Evolutionary conservation across 2,329 filamentous ascomycete genomes (phyloP), one percentile per base, ranked within the genome.

Genomic region (Coniosporium tulheliwenetii): DNA sequence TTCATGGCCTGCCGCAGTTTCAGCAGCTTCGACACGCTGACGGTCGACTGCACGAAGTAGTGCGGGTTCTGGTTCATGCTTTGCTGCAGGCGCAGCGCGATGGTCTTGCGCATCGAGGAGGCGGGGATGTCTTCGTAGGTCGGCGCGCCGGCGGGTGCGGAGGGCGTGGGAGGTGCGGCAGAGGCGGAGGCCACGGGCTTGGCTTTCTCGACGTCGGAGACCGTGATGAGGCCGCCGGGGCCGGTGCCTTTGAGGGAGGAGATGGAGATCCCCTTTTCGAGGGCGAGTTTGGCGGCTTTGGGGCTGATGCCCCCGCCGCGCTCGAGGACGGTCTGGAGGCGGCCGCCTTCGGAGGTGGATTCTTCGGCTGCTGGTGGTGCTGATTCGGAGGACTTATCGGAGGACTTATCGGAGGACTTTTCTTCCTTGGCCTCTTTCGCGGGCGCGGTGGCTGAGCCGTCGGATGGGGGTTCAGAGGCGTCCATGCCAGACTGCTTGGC

Each of bases 1-100:
- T 98, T 98, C 51, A 98, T 77, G 44, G 89, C 86, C 66, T 85
- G 77, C 56, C 91, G 86, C 53, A 98, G 86, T 73, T 95, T 96
- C 56, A 94, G 71, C 38, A 98, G 83, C 76, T 96, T 96, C 63
- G 72, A 75, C 48, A 98, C 91, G 43, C 89, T 96, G 58, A 98
- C 75, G 52, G 77, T 78, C 55, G 85, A 81, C 54, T 85, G 85
- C 55, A 98, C 89, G 61, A 89, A 98, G 77, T 93, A 98, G 75
- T 96, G 91, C 45, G 91, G 91, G 75, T 95, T 96, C 66, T 89
- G 80, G 64, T 83, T 77, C 63, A 85, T 75, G 36, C 89, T 96
- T 69, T 94, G 75, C 57, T 80, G 79, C 44, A 98, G 82, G 52
- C 91, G 85, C 64, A 68, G 78, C 63, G 91, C 91, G 62, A 98